Evolutionary conservation across 2,329 filamentous ascomycete genomes (phyloP).

Genomic region (Cordyceps militaris): DNA sequence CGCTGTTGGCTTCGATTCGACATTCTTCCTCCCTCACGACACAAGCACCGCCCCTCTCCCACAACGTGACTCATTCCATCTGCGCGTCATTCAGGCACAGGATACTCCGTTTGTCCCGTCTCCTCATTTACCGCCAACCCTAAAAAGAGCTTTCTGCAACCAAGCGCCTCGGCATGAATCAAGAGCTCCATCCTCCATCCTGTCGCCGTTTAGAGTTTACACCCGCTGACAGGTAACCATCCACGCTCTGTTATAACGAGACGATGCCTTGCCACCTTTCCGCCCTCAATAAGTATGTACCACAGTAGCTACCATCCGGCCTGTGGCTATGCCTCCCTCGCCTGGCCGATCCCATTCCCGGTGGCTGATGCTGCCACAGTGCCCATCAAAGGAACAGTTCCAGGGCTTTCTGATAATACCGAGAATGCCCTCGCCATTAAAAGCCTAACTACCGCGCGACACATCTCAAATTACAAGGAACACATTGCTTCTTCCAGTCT

Average conservation of each 20-base stretch:
- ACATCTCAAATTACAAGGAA: too few species aligned
- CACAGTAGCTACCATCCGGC: neutral
- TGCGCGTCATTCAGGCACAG: slow-evolving; percentile 1
- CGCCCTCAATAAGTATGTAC: neutral
- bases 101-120: neutral
- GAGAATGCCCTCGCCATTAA: too few species aligned
- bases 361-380: neutral
- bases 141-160: neutral
- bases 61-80: neutral
- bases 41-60: neutral
- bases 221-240: neutral
- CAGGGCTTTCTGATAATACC: too few species aligned
- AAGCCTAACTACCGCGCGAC: too few species aligned
- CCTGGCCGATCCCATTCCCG: neutral
- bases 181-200: neutral
- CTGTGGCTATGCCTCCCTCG: neutral
- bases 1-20: too few species aligned
- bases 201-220: neutral
- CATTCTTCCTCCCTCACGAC: neutral
- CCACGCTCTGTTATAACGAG: neutral
- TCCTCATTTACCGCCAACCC: neutral
- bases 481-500: neutral
- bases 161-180: neutral
- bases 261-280: neutral
- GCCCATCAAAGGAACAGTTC: neutral